Evolutionary conservation across 2,329 filamentous ascomycete genomes (phyloP).

Genomic region (Fusarium sp.): DNA sequence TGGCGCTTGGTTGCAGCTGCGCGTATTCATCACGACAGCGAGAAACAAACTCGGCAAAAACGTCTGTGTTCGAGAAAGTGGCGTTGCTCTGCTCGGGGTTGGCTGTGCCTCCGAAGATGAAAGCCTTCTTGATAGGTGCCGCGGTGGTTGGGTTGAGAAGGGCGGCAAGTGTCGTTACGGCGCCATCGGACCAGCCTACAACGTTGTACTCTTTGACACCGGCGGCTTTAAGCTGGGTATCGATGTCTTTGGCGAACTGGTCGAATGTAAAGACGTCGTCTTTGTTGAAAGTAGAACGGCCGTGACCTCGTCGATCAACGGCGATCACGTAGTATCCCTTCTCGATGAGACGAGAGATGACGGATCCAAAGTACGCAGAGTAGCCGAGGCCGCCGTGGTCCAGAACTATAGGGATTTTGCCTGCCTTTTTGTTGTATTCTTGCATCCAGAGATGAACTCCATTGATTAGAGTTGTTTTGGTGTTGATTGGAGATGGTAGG

Average conservation of each 20-base stretch:
- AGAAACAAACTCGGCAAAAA: slow-evolving; percentile 53
- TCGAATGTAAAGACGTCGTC: slow-evolving; percentile 55
- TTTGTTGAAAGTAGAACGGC: slow-evolving; percentile 54
- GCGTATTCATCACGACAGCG: slow-evolving; percentile 55
- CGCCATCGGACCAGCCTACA: slow-evolving; percentile 59
- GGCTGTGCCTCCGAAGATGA: slow-evolving; percentile 55
- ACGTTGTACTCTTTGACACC: slow-evolving; percentile 51
- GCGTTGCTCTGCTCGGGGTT: slow-evolving; percentile 52
- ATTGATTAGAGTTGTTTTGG: slow-evolving; percentile 49
- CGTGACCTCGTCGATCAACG: slow-evolving; percentile 57
- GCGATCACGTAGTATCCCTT: slow-evolving; percentile 55
- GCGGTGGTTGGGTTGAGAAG: slow-evolving; percentile 51
- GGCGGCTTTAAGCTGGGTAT: slow-evolving; percentile 48
- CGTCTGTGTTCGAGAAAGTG: slow-evolving; percentile 49
- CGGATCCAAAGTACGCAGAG: slow-evolving; percentile 56
- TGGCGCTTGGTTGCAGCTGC: slow-evolving; percentile 51
- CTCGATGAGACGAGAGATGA: slow-evolving; percentile 52
- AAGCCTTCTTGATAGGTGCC: slow-evolving; percentile 54
- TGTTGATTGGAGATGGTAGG: slow-evolving; percentile 53
- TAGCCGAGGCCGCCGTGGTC: slow-evolving; percentile 58
- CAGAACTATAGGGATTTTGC: slow-evolving; percentile 54
- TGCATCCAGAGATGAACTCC: slow-evolving; percentile 57
- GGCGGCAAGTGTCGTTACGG: slow-evolving; percentile 53
- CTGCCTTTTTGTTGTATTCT: slow-evolving; percentile 54
- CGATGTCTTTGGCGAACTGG: slow-evolving; percentile 54